phyloP scores from a whole-genome alignment of 163 green algal genomes.

The Scenedesmus sp. region DNA sequence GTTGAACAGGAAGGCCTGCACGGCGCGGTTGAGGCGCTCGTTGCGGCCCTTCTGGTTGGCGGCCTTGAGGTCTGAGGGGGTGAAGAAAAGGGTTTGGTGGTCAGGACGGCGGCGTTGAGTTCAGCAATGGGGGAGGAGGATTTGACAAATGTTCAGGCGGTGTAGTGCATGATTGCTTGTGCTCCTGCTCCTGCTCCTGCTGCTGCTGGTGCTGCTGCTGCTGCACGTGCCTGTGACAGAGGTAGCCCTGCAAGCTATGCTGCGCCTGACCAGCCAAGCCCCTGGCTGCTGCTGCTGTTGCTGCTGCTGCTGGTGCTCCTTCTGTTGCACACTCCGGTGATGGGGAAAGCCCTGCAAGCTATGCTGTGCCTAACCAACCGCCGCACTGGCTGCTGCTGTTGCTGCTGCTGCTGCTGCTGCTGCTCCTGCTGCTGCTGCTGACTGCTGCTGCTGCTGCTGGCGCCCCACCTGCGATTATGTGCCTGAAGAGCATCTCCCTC shows the following conservation, averaged over 20 bases:
- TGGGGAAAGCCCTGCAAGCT: neutral
- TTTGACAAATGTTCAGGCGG: no score
- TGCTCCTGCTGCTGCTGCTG: neutral
- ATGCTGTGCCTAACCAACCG: neutral
- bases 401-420: neutral
- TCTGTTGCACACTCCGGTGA: neutral
- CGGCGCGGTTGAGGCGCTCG: constrained; percentile 89
- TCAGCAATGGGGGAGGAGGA: neutral
- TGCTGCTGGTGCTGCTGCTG: neutral
- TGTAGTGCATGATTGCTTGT: no score
- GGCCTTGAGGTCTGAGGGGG: constrained; percentile 84
- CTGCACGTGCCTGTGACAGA: no score
- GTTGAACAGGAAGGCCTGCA: constrained; percentile 94
- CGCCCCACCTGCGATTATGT: constrained; percentile 86
- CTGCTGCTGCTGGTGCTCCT: neutral
- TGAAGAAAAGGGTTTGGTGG: neutral
- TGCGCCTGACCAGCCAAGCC: neutral
- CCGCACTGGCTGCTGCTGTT: neutral
- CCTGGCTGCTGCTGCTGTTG: neutral
- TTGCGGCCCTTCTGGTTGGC: constrained; percentile 87
- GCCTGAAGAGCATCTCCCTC: constrained; percentile 87
- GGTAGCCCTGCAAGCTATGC: no score
- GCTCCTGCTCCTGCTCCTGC: no score
- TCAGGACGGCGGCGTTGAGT: neutral
- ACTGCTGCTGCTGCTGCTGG: neutral